These are phyloP conservation scores for Pseudogymnoascus sp. DNA, from an alignment of 2,329 filamentous ascomycete genomes.

Conservation along the genomic window DNA sequence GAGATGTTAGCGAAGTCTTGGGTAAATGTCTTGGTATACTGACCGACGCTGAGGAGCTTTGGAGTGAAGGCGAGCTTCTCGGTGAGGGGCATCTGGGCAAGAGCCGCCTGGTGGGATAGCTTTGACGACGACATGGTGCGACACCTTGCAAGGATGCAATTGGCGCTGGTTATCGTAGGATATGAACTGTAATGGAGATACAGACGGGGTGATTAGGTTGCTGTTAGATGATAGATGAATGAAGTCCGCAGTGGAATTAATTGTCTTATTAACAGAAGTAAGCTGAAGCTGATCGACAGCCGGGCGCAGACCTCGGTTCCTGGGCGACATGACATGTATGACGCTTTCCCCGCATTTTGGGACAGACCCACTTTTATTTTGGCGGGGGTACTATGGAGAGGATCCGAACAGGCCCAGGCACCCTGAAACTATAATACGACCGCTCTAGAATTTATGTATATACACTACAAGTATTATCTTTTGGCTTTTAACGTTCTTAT, in stretches of 20 bases:
- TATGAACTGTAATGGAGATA: neutral
- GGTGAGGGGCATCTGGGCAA: conserved; percentile 5
- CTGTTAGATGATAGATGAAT: neutral
- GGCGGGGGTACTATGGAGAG: neutral
- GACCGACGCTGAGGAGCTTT: conserved; percentile 17
- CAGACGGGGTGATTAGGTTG: neutral
- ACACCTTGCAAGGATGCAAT: neutral
- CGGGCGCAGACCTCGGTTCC: neutral
- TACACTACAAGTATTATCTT: neutral
- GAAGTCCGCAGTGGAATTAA: neutral
- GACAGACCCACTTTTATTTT: neutral
- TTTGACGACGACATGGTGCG: neutral
- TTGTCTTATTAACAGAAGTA: neutral
- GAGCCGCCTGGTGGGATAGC: neutral
- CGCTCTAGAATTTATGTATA: neutral
- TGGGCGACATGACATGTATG: neutral
- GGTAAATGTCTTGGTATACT: neutral
- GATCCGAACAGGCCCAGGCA: neutral
- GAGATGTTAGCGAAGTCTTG: neutral
- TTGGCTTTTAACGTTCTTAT: neutral
- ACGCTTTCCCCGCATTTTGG: neutral
- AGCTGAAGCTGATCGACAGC: neutral
- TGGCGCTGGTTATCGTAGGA: neutral
- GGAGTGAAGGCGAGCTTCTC: conserved; percentile 23
- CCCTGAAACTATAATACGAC: neutral